Percentiles rank a stretch among this genome's conserved stretches.
Evolutionary conservation across 345 rosid species (phyloP).

Genomic region (Corymbia maculata): DNA sequence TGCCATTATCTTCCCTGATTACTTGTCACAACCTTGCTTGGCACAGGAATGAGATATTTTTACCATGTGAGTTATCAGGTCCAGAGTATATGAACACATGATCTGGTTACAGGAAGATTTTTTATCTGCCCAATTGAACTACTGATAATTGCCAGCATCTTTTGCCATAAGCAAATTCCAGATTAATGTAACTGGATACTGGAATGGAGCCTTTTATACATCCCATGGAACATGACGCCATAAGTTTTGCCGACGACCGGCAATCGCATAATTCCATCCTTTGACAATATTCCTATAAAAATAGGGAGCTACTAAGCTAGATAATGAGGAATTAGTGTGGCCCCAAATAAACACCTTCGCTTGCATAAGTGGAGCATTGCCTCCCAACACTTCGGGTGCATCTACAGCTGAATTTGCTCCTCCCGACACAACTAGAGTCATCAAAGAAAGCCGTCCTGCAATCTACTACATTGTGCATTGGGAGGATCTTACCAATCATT

Average conservation of each 20-base stretch:
- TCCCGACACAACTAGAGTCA: too few species aligned
- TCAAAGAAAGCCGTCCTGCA: too few species aligned
- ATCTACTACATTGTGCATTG: neutral
- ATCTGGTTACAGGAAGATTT: neutral
- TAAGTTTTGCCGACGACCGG: neutral
- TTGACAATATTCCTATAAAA: neutral
- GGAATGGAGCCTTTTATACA: neutral
- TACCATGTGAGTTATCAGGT: neutral
- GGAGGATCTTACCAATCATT: neutral
- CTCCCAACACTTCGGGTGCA: too few species aligned
- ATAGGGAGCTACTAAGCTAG: too few species aligned
- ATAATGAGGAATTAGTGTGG: too few species aligned
- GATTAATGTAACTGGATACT: neutral
- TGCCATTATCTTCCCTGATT: too few species aligned
- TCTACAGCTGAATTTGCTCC: too few species aligned
- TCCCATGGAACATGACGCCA: fast-evolving
- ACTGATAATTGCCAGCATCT: neutral
- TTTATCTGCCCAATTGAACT: neutral
- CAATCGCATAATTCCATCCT: neutral
- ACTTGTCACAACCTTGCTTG: too few species aligned
- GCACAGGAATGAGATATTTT: too few species aligned
- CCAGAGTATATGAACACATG: neutral
- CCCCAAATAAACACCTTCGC: too few species aligned
- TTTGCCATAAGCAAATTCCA: neutral
- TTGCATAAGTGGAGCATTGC: too few species aligned